These are phyloP conservation scores for Fraxinus greggii DNA, from an alignment of 305 asterid genomes.

Conservation along the genomic window DNA sequence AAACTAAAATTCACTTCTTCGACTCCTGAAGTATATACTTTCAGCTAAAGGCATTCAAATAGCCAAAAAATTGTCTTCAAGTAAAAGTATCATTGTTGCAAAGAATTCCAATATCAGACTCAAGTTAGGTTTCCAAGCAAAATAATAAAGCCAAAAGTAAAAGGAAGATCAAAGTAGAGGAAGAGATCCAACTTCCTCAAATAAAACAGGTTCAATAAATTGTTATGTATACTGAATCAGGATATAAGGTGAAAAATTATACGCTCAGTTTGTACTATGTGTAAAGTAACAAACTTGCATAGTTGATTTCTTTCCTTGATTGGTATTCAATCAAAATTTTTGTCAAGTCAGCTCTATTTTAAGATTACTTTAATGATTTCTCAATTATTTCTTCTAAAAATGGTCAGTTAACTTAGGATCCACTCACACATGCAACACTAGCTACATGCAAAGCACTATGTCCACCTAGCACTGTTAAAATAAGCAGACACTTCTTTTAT, in stretches of 20 bases:
- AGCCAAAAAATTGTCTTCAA: background rate
- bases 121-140: background rate
- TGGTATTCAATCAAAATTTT: background rate
- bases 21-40: background rate
- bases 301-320: background rate
- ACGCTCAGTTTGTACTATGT: background rate
- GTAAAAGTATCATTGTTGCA: background rate
- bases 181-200: background rate
- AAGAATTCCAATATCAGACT: background rate
- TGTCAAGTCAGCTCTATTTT: background rate
- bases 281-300: background rate
- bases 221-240: background rate
- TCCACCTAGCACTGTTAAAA: background rate
- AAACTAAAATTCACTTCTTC: background rate
- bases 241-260: background rate
- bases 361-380: background rate
- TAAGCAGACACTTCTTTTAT: slow-evolving; percentile 10
- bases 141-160: background rate
- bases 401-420: background rate
- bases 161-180: background rate
- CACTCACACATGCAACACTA: background rate
- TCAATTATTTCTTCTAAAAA: background rate
- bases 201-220: background rate
- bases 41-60: background rate
- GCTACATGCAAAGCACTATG: background rate